Base-by-base conservation (phyloP, 768 basidiomycete genomes). In the Boletus rufocinnamomeus region DNA sequence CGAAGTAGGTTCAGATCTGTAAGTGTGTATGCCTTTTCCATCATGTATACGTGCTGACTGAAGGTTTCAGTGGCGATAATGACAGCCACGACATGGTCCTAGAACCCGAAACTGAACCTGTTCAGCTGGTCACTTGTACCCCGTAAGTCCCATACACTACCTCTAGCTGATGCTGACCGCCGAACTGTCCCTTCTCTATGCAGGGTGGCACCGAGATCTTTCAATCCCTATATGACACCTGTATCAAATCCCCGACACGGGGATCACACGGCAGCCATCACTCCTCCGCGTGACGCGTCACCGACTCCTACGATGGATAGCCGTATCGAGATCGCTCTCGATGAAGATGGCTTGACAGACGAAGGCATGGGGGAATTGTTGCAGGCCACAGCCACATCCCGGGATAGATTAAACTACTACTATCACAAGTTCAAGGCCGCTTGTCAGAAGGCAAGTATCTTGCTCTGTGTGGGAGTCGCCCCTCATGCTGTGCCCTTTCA, bases 181-280 rank as follows among this genome's bases (percentile, higher is more conserved):
- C n/a, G 38, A 14, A 47, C 21, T 7, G 14, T 25, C 37, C 35
- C 28, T 19, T 32, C 9, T 35, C 16, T 47, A 19, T 46, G 47
- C n/a, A 68, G 64, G 7, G 50, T 56, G 7, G 69, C 53, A 4
- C 38, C 54, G 38, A 66, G 59, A 52, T 40, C 50, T 28, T 56
- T 60, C 7, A 71, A 69, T 49, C 69, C 66, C 1, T 69, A 69
- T 41, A 48, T 69, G 69, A 69, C 68, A 21, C 68, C 68, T 0
- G 1, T 69, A 27, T 69, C 66, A n/a, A 68, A 70, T 46, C 58
- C 69, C 21, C 63, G 68, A 38, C 52, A 38, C 23, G 46, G 30
- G 5, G 44, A 49, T 40, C n/a, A 54, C 48, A 2, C 16, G 16
- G 48, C 37, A 34, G 13, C 23, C 17, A 23, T 44, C 11, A 44